Percentiles rank a stretch among this genome's conserved stretches.
These are phyloP conservation scores for Aspergillus ochraceus DNA, from an alignment of 2,329 filamentous ascomycete genomes.

Conservation along the genomic window DNA sequence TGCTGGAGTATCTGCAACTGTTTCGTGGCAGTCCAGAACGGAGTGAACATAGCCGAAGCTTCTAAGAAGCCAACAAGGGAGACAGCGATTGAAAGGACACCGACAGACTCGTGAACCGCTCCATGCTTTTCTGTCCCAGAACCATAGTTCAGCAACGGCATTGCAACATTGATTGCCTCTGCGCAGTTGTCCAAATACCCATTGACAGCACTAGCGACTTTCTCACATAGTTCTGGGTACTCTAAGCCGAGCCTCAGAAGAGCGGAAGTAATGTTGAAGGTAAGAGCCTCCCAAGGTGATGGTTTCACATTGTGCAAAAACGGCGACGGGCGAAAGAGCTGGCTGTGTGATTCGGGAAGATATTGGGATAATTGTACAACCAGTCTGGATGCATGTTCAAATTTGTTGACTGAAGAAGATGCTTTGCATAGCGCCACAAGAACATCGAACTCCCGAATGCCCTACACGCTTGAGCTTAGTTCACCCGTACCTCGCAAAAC, in stretches of 20 bases:
- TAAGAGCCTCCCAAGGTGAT: conserved; percentile 83
- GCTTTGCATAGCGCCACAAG: conserved; percentile 89
- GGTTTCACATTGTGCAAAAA: conserved; percentile 80
- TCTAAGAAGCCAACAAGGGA: conserved; percentile 89
- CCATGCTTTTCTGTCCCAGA: conserved; percentile 47
- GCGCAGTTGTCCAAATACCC: conserved; percentile 72
- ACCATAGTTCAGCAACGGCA: conserved; percentile 58
- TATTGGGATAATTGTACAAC: conserved; percentile 79
- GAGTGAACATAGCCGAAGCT: conserved; percentile 72
- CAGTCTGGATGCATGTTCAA: conserved; percentile 74
- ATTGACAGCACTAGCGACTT: conserved; percentile 66
- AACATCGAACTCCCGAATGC: conserved; percentile 86
- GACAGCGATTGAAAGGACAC: conserved; percentile 73
- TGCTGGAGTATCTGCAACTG: conserved; percentile 71
- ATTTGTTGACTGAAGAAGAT: conserved; percentile 69
- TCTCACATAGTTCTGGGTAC: conserved; percentile 67
- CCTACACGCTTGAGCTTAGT: conserved; percentile 52
- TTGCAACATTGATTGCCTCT: conserved; percentile 57
- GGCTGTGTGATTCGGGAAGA: conserved; percentile 78
- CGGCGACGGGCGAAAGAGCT: conserved; percentile 75
- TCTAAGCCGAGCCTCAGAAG: conserved; percentile 77
- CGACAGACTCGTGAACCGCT: conserved; percentile 59
- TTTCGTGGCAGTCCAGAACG: conserved; percentile 78
- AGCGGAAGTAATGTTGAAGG: conserved; percentile 75
- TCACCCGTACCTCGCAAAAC: neutral